Base-by-base conservation (phyloP, 441 rosid genomes). In the Cnidoscolus chayamansa region DNA sequence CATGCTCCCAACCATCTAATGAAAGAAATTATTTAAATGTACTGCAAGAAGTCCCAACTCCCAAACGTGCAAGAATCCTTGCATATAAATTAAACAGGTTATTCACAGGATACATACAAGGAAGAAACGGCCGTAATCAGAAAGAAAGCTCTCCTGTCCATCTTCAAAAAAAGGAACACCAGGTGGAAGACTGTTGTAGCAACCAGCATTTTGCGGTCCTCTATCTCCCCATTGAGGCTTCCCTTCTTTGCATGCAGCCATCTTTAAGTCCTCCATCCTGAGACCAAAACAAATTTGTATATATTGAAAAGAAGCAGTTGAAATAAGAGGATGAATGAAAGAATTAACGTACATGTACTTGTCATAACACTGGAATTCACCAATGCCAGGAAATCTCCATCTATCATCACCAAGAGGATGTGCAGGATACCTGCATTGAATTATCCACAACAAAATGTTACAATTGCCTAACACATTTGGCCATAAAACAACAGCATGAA, bases 311-410 rank as follows among this genome's bases (percentile, higher is more conserved):
- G 56, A 68, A 63, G 45, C 31, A 30, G 69, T 67, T 43, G 53
- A 19, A 63, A 72, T 37, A 62, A 35, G 51, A 74, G 19, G 49
- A 69, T 12, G 55, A 2, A 61, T 10, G n/a, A 30, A 37, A 72
- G 30, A 65, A 37, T 60, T 67, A 63, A 72, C 91, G 77, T 79
- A 85, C 90, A 88, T 84, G 81, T 88, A 90, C 82, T 84, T 83
- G 83, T 90, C 93, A 80, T 87, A 87, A 76, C 90, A 90, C 72
- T 87, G 93, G 54, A 90, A 88, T 88, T 88, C 96, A 83, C 93
- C 93, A 49, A 86, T 88, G 65, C 93, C 96, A 70, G 93, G 93
- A 72, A 86, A 88, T 70, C 77, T 80, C 96, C 96, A 88, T 76
- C 93, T 86, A 61, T 85, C 90, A 67, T 83, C 88, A 72, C 86